phyloP scores from a whole-genome alignment of 257 asterid genomes.

The Nicotiana noctiflora region DNA sequence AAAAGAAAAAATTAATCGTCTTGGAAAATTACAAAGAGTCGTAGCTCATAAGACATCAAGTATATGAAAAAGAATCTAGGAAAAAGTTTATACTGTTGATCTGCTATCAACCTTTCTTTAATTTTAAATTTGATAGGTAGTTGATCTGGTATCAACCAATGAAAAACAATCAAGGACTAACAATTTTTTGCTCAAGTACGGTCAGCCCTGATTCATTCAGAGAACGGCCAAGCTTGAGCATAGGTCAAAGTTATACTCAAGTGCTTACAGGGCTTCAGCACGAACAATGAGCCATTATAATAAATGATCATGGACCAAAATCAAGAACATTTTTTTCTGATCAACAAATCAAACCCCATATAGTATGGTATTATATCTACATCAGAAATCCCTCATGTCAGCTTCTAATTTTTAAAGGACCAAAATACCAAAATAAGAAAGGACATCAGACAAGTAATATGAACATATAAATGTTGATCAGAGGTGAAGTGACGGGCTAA shows the following conservation, averaged over 20 bases:
- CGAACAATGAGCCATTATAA: not conserved
- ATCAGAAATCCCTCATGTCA: not conserved
- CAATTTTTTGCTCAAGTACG: not conserved
- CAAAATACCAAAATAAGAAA: not conserved
- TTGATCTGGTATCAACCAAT: not conserved
- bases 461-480: not conserved
- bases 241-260: not conserved
- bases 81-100: not conserved
- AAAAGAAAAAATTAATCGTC: not conserved
- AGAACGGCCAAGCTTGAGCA: not conserved
- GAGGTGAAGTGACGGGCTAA: not conserved
- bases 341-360: not conserved
- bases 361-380: not conserved
- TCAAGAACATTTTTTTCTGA: not conserved
- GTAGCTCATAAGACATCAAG: not conserved
- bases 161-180: not conserved
- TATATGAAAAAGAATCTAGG: not conserved
- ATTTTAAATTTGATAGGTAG: not conserved
- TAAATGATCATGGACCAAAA: not conserved
- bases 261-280: not conserved
- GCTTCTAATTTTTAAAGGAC: not conserved
- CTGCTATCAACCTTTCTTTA: not conserved
- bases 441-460: not conserved
- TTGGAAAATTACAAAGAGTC: not conserved
- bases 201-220: not conserved